Percentiles rank a stretch among this genome's conserved stretches.
Evolutionary conservation across 345 rosid species (phyloP).

Genomic region (Cochlearia excelsa): DNA sequence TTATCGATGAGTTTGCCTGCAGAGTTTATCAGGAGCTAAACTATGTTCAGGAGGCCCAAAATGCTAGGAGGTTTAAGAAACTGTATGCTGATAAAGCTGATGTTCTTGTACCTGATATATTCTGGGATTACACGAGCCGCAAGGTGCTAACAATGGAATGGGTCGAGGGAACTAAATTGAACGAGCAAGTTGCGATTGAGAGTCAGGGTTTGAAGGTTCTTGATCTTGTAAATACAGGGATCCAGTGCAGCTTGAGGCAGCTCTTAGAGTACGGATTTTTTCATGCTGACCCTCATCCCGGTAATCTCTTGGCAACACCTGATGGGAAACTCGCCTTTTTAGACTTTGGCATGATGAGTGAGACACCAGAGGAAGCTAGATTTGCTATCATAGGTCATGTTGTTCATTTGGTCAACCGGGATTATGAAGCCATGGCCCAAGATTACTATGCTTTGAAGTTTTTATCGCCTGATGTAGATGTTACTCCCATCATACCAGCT

Average conservation of each 20-base stretch:
- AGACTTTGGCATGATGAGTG: conserved; percentile 99
- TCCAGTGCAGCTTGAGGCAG: conserved; percentile 93
- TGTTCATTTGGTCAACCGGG: conserved; percentile 93
- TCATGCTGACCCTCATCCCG: conserved; percentile 99
- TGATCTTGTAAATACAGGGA: conserved; percentile 91
- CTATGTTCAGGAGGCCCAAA: conserved; percentile 96
- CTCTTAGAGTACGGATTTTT: conserved; percentile 93
- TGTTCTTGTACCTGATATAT: conserved; percentile 94
- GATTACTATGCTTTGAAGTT: conserved; percentile 89
- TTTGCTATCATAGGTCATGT: conserved; percentile 89
- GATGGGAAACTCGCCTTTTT: conserved; percentile 97
- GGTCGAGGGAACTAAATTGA: conserved; percentile 90
- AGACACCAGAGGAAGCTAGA: conserved; percentile 98
- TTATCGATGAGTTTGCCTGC: conserved; percentile 84
- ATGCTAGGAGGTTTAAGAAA: conserved; percentile 88
- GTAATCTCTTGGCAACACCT: conserved; percentile 95
- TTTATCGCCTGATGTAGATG: conserved; percentile 82
- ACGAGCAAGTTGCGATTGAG: conserved; percentile 86
- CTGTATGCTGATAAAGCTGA: conserved; percentile 92
- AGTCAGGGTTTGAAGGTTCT: conserved; percentile 90
- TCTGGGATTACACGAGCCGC: conserved; percentile 89
- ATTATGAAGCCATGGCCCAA: conserved; percentile 96
- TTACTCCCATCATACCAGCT: conserved; percentile 89
- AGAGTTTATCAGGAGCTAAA: conserved; percentile 95
- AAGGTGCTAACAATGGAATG: conserved; percentile 96